These are phyloP conservation scores for Melampsora americana DNA, from an alignment of 1,284 basidiomycete species.

Conservation along the genomic window DNA sequence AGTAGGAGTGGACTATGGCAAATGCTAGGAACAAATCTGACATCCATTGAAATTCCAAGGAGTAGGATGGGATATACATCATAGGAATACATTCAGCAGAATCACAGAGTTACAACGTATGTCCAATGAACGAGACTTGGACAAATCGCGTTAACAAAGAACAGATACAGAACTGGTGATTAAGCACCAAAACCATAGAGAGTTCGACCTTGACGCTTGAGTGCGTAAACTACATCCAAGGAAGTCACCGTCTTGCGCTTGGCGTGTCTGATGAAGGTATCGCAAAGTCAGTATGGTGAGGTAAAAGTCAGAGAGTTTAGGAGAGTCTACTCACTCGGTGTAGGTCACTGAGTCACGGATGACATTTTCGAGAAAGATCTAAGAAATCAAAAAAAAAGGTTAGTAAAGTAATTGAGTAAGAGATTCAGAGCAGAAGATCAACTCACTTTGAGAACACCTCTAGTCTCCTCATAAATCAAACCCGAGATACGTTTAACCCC, in stretches of 20 bases:
- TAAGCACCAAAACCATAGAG: slow-evolving; percentile 1
- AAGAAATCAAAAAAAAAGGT: not conserved
- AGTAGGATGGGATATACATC: no score
- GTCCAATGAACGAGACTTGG: not conserved
- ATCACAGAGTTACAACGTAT: not conserved
- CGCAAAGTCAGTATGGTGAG: not conserved
- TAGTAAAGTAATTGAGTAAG: not conserved
- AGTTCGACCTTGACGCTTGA: slow-evolving; percentile 50
- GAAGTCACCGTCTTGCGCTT: slow-evolving; percentile 53
- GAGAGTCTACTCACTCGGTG: slow-evolving; percentile 16
- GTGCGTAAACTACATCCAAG: slow-evolving; percentile 53
- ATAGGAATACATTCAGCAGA: not conserved
- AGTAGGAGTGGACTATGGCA: no score
- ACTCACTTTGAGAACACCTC: slow-evolving; percentile 68
- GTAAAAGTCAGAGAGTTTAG: slow-evolving; percentile 66
- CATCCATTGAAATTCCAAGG: no score
- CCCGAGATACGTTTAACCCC: slow-evolving; percentile 93
- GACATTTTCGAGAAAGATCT: slow-evolving; percentile 56
- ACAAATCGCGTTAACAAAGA: not conserved
- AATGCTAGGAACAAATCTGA: no score
- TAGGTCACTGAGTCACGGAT: slow-evolving; percentile 76
- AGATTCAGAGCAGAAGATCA: not conserved
- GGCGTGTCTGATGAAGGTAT: slow-evolving; percentile 57
- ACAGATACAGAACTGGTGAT: not conserved
- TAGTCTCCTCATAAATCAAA: slow-evolving; percentile 88